Evolutionary conservation across 1,284 basidiomycete genomes (phyloP).

Genomic region (Rhodotorula sp.): DNA sequence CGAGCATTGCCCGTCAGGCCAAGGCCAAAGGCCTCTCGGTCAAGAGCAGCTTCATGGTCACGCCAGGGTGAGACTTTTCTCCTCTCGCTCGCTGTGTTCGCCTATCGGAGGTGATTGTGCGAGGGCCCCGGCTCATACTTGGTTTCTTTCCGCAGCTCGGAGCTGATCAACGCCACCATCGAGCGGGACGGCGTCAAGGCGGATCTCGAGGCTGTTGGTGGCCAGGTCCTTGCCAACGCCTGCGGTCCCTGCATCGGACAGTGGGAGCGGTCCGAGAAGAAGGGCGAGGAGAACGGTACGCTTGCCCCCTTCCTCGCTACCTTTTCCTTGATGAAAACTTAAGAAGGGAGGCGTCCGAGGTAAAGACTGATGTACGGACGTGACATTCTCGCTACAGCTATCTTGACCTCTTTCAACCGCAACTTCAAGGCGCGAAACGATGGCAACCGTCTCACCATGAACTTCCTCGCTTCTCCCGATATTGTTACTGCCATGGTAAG

Average conservation of each 20-base stretch:
- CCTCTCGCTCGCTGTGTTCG: too few relatives aligned
- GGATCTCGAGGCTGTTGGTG: constrained; percentile 79
- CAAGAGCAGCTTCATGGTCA: constrained; percentile 92
- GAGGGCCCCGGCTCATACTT: too few relatives aligned
- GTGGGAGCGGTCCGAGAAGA: constrained; percentile 91
- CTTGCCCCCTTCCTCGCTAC: constrained; percentile 6
- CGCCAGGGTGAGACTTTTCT: constrained; percentile 59
- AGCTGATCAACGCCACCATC: constrained; percentile 96
- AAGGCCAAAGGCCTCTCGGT: constrained; percentile 74
- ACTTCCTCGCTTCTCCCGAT: constrained; percentile 96
- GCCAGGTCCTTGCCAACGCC: constrained; percentile 90
- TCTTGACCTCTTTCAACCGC: constrained; percentile 95
- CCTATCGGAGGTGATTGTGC: not conserved
- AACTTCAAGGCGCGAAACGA: constrained; percentile 99
- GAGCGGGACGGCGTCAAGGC: constrained; percentile 85
- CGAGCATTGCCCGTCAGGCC: constrained; percentile 87
- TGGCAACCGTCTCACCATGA: constrained; percentile 93
- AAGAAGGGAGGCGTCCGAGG: not conserved
- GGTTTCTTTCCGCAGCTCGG: constrained; percentile 58
- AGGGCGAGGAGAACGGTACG: constrained; percentile 86
- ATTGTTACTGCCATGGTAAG: constrained; percentile 76
- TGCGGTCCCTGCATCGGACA: constrained; percentile 99
- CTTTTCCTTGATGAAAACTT: not conserved
- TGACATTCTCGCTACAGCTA: constrained; percentile 59
- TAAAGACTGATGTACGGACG: too few relatives aligned